phyloP scores from a whole-genome alignment of 805 yeast species.

The Pichia manshurica region DNA sequence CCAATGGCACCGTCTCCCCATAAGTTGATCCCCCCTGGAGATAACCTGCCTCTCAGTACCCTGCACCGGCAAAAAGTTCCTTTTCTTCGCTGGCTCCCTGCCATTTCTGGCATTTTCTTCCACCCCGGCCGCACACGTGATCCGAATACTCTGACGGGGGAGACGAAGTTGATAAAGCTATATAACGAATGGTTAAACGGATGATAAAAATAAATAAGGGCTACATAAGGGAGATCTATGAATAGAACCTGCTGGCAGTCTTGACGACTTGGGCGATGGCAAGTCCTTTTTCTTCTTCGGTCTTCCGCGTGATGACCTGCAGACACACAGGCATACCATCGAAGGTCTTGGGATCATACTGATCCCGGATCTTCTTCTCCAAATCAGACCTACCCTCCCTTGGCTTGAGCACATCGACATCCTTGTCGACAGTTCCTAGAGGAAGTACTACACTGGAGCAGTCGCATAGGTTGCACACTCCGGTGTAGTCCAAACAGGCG shows the following conservation, averaged over 20 bases:
- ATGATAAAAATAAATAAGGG: too few relatives aligned
- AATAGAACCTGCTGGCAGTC: neutral
- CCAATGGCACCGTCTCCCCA: too few relatives aligned
- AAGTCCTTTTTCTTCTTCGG: conserved; percentile 53
- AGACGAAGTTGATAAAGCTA: too few relatives aligned
- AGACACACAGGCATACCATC: conserved; percentile 59
- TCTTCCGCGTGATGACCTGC: conserved; percentile 57
- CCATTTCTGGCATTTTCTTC: too few relatives aligned
- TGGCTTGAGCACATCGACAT: conserved; percentile 31
- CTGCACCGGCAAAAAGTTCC: too few relatives aligned
- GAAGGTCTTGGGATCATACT: conserved; percentile 42
- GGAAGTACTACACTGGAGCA: conserved; percentile 50
- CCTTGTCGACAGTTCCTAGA: conserved; percentile 47
- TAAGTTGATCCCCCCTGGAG: too few relatives aligned
- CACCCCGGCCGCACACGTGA: too few relatives aligned
- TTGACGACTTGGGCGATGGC: conserved; percentile 12
- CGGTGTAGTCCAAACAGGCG: conserved; percentile 42
- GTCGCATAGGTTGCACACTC: conserved; percentile 44
- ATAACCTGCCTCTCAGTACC: too few relatives aligned
- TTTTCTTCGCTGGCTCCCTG: too few relatives aligned
- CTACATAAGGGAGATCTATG: neutral
- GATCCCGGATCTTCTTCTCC: conserved; percentile 39
- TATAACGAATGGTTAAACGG: too few relatives aligned
- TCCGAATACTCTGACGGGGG: too few relatives aligned
- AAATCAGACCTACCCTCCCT: conserved; percentile 32